Percentiles rank a stretch among this genome's conserved stretches.
These are phyloP conservation scores for Triangularia verruculosa DNA, from an alignment of 2,329 filamentous ascomycete species.

Conservation along the genomic window DNA sequence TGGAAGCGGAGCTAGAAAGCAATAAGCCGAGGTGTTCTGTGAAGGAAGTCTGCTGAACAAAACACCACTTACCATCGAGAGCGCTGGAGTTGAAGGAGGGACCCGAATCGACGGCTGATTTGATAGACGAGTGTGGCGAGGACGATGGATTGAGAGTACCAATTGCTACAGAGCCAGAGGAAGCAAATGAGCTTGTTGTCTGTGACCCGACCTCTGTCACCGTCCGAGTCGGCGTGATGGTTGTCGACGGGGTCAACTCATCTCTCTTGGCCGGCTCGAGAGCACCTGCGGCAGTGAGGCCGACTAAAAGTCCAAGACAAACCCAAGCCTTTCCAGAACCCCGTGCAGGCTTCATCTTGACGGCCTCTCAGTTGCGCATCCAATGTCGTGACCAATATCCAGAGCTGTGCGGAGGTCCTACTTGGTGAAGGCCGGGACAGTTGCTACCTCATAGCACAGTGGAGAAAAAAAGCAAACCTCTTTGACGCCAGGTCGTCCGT, in stretches of 20 bases:
- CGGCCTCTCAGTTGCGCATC: background rate
- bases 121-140: background rate
- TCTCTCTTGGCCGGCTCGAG: slow-evolving; percentile 14
- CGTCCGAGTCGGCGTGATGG: slow-evolving; percentile 6
- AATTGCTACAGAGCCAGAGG: background rate
- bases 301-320: slow-evolving; percentile 20
- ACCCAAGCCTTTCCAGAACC: slow-evolving; percentile 15
- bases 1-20: slow-evolving; percentile 42
- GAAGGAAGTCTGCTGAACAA: background rate
- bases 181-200: background rate
- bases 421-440: background rate
- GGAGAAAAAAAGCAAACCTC: background rate
- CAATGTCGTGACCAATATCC: background rate
- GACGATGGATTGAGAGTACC: background rate
- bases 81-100: slow-evolving; percentile 20
- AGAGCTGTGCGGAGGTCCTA: background rate
- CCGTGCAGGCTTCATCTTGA: slow-evolving; percentile 7
- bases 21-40: background rate
- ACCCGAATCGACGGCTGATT: slow-evolving; percentile 4
- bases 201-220: slow-evolving; percentile 1
- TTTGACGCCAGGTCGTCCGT: background rate
- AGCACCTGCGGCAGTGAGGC: slow-evolving; percentile 8
- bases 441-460: background rate
- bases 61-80: slow-evolving; percentile 29
- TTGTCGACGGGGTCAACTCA: slow-evolving; percentile 10